Conservation (phyloP, 2,329 filamentous ascomycete genomes). For the Pseudopithomyces chartarum region DNA sequence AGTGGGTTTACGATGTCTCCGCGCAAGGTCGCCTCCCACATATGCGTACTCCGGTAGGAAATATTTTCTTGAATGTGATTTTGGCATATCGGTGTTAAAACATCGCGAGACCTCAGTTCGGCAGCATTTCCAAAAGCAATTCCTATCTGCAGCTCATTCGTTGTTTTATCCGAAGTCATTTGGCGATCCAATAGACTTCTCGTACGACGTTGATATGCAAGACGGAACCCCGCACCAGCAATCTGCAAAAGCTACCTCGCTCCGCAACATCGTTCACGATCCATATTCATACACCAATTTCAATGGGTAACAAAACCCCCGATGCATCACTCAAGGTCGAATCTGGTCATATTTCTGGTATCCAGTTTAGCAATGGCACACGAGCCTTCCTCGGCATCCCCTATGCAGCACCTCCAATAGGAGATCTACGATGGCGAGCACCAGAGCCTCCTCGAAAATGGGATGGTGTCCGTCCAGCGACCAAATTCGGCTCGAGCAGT, state of each 20-base stretch:
- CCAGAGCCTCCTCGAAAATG: background rate
- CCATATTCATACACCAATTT: too few relatives aligned
- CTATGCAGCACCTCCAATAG: background rate
- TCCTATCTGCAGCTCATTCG: too few relatives aligned
- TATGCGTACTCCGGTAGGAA: too few relatives aligned
- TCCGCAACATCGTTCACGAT: too few relatives aligned
- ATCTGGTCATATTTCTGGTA: background rate
- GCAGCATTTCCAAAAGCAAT: too few relatives aligned
- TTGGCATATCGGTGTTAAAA: too few relatives aligned
- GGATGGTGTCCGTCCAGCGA: background rate
- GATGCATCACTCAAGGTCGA: background rate
- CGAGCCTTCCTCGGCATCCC: background rate
- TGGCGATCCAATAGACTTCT: background rate
- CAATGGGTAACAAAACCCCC: background rate
- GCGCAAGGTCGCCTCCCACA: too few relatives aligned
- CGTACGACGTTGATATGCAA: background rate
- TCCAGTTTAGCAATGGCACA: background rate
- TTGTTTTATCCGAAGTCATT: too few relatives aligned
- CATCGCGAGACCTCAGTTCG: too few relatives aligned
- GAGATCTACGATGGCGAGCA: background rate
- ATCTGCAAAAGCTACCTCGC: too few relatives aligned
- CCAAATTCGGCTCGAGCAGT: background rate
- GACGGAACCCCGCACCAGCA: background rate
- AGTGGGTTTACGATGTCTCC: too few relatives aligned
- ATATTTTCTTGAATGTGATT: too few relatives aligned